phyloP scores from a whole-genome alignment of 2,329 filamentous ascomycete species.

The Biscogniauxia sp. region DNA sequence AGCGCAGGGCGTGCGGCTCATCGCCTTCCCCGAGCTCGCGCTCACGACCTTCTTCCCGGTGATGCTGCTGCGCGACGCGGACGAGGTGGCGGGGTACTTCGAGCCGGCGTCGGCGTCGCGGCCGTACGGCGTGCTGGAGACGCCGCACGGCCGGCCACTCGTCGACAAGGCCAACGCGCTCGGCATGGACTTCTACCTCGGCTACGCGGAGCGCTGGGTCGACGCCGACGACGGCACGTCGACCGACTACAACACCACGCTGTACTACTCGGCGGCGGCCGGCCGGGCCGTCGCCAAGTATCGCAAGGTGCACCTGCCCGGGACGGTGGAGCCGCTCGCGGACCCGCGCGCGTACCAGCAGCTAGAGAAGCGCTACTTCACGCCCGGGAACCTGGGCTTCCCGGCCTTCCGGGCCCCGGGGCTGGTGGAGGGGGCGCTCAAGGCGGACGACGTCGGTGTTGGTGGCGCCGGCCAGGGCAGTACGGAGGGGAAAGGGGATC shows the following conservation, averaged over 20 bases:
- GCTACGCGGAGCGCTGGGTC: constrained; percentile 48
- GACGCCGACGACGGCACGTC: constrained; percentile 34
- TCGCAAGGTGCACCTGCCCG: constrained; percentile 54
- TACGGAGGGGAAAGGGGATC: constrained; percentile 41
- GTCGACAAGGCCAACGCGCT: constrained; percentile 47
- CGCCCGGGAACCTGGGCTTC: constrained; percentile 51
- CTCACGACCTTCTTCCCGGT: constrained; percentile 58
- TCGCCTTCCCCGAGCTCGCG: constrained; percentile 54
- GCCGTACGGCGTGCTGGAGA: constrained; percentile 35
- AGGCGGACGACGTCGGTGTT: constrained; percentile 28
- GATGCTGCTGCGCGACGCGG: constrained; percentile 43
- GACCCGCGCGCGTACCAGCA: constrained; percentile 49
- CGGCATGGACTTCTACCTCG: constrained; percentile 50
- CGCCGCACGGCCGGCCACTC: constrained; percentile 45
- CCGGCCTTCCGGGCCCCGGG: constrained; percentile 50
- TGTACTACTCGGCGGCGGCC: constrained; percentile 48
- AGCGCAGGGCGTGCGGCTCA: constrained; percentile 43
- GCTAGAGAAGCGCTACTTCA: constrained; percentile 55
- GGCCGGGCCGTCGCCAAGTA: constrained; percentile 48
- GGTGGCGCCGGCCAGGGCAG: constrained; percentile 5
- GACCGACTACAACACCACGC: constrained; percentile 46
- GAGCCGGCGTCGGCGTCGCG: constrained; percentile 42
- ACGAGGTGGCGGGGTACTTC: constrained; percentile 48
- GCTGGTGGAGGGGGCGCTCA: constrained; percentile 38
- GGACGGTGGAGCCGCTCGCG: constrained; percentile 48